Evolutionary conservation across 352 stramenopile species (phyloP).

Genomic region (Phytophthora ramorum): DNA sequence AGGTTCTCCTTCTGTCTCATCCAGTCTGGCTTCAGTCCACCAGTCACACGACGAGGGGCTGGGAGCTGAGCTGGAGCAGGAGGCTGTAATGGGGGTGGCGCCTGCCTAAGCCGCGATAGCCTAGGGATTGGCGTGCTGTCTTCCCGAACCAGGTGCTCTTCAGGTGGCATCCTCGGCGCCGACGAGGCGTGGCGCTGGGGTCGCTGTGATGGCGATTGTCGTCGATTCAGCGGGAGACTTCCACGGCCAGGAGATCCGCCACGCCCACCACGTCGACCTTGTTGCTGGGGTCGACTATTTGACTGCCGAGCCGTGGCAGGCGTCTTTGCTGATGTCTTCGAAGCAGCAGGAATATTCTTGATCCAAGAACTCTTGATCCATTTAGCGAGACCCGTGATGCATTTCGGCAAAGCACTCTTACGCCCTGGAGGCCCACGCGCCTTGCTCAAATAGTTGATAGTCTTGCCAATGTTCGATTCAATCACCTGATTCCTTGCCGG

Average conservation of each 20-base stretch:
- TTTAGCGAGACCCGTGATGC: conserved; percentile 57
- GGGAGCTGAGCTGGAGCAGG: conserved; percentile 8
- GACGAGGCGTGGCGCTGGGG: conserved; percentile 16
- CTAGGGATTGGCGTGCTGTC: conserved; percentile 44
- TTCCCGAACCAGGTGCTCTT: conserved; percentile 16
- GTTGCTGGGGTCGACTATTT: conserved; percentile 32
- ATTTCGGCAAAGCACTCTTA: conserved; percentile 45
- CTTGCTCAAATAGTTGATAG: conserved; percentile 63
- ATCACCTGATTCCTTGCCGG: conserved; percentile 61
- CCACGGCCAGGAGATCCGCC: conserved; percentile 27
- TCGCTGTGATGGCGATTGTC: conserved; percentile 29
- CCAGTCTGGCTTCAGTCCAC: conserved; percentile 76
- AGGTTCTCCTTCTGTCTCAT: conserved; percentile 70
- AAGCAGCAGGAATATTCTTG: conserved; percentile 45
- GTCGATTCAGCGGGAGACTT: conserved; percentile 28
- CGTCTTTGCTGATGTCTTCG: conserved; percentile 21
- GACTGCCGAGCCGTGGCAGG: conserved; percentile 4
- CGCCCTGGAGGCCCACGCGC: conserved; percentile 42
- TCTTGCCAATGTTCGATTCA: conserved; percentile 67
- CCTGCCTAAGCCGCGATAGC: conserved; percentile 3
- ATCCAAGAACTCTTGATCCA: conserved; percentile 82
- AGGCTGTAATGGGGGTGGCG: conserved; percentile 8
- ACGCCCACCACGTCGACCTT: conserved; percentile 38
- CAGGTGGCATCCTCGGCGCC: conserved; percentile 2
- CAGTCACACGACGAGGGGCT: conserved; percentile 27